phyloP scores from a whole-genome alignment of 495 filamentous ascomycete species.

The Thermothielavioides terrestris region DNA sequence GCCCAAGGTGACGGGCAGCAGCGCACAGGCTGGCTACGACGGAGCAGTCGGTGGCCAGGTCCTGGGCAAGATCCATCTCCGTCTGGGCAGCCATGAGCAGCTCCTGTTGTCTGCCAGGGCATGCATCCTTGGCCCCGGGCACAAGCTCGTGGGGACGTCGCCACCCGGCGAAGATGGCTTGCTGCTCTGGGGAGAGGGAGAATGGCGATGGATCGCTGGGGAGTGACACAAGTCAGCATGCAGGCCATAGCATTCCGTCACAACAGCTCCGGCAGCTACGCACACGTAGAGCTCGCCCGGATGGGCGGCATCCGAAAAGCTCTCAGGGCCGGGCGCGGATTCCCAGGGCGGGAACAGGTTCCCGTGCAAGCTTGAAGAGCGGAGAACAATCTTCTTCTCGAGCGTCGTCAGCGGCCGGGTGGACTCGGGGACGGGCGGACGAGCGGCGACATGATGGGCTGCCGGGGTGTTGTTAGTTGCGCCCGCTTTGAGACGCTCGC shows the following conservation, averaged over 20 bases:
- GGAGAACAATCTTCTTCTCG: constrained; percentile 72
- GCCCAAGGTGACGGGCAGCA: constrained; percentile 41
- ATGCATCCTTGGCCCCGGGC: neutral
- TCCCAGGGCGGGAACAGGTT: constrained; percentile 79
- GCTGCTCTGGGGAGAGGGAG: constrained; percentile 63
- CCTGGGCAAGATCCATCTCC: constrained; percentile 78
- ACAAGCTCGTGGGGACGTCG: constrained; percentile 57
- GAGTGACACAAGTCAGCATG: constrained; percentile 10
- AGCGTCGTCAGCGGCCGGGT: constrained; percentile 55
- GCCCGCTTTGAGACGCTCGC: constrained; percentile 62
- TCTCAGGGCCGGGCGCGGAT: constrained; percentile 41
- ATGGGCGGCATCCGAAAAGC: constrained; percentile 40
- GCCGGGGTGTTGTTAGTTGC: constrained; percentile 13
- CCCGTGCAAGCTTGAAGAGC: constrained; percentile 69
- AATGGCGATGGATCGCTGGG: constrained; percentile 57
- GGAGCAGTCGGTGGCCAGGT: constrained; percentile 89
- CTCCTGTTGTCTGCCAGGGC: constrained; percentile 11
- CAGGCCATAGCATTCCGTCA: neutral
- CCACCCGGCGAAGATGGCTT: constrained; percentile 70
- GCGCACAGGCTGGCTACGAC: constrained; percentile 94
- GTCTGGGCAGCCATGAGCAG: constrained; percentile 47
- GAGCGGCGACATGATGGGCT: constrained; percentile 17
- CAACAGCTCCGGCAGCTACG: neutral
- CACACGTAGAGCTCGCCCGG: constrained; percentile 30
- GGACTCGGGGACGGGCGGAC: constrained; percentile 42